Base-by-base conservation (phyloP, 2,329 filamentous ascomycete species). In the Ophiocordyceps camponoti-saundersi region DNA sequence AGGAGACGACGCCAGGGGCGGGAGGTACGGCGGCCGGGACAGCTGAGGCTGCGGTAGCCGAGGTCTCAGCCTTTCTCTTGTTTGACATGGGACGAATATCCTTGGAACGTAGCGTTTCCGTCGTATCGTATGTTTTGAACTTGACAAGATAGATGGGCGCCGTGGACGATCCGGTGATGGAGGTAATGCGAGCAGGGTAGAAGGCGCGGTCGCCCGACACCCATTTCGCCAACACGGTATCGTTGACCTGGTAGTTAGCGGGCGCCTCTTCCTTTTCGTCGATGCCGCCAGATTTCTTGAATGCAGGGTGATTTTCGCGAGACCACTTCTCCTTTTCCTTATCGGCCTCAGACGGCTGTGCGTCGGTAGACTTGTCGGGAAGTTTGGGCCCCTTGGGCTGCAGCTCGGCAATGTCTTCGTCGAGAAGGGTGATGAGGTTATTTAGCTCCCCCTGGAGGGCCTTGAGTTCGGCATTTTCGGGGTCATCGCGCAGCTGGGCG, bases 111-210 rank as follows among this genome's bases (percentile, higher is more conserved):
- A 94, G 66, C 32, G 85, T 92, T 64, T 95, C 88, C 43, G 82
- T 86, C 21, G 76, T 87, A 52, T 82, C 78, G 66, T 96, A 96
- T 57, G 79, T 85, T 66, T 93, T 90, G 72, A 96, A 98, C 55
- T 85, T 92, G 63, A 98, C 89, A 44, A 86, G 83, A 62, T 95
- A 98, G 52, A 95, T 85, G 34, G 89, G 90, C 46, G 86, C 85
- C 42, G 80, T 84, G n/a, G 82, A 81, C 10, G 88, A 95, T 49
- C 92, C 92, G 21, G 90, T 95, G 56, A 95, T 89, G 46, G 85
- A 89, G 46, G 87, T 90, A 63, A 98, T 94, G 57, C 86, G 82
- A 41, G 89, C 92, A 43, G 87, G 82, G 66, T 96, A 96, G 66
- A 89, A 95, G 22, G 77, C 76, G 58, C 85, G 87, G 64, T 98